Conservation (phyloP, 164 flowering plant genomes). For the Taxillus chinensis region DNA sequence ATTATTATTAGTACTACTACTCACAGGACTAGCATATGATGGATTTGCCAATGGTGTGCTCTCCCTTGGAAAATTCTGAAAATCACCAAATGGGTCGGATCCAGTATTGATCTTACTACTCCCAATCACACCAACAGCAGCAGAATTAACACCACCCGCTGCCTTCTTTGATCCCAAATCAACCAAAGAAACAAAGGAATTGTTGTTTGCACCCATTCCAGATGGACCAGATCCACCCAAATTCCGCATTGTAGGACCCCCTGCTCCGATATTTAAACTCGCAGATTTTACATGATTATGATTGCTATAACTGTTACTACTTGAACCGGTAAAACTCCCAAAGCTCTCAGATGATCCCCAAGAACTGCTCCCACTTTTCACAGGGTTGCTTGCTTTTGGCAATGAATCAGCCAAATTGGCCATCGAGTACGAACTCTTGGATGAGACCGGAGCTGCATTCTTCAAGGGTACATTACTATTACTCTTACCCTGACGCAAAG, state of each 20-base stretch:
- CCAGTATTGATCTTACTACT: conserved; percentile 9
- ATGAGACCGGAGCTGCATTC: conserved; percentile 20
- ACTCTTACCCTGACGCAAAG: conserved; percentile 45
- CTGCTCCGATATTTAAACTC: conserved; percentile 23
- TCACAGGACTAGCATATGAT: conserved; percentile 20
- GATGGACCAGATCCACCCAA: conserved; percentile 15
- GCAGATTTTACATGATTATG: conserved; percentile 9
- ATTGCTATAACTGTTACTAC: conserved; percentile 8
- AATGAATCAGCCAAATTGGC: conserved; percentile 55
- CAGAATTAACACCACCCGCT: conserved; percentile 21
- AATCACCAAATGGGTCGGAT: conserved; percentile 25
- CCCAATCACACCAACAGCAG: conserved; percentile 1
- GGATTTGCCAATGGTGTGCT: conserved; percentile 3
- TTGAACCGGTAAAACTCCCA: conserved; percentile 23
- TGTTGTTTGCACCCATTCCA: conserved; percentile 35
- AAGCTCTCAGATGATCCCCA: conserved; percentile 31
- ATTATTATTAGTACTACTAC: neutral
- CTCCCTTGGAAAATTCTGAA: conserved; percentile 22
- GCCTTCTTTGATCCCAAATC: conserved; percentile 39
- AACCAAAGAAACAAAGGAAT: conserved; percentile 66
- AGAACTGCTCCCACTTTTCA: conserved; percentile 11
- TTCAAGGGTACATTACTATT: conserved; percentile 55
- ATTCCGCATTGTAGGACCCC: conserved; percentile 39
- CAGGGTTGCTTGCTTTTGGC: conserved; percentile 36
- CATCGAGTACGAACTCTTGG: conserved; percentile 46